These are phyloP conservation scores for Arthroderma sp. DNA, from an alignment of 2,329 filamentous ascomycete genomes.

Conservation along the genomic window DNA sequence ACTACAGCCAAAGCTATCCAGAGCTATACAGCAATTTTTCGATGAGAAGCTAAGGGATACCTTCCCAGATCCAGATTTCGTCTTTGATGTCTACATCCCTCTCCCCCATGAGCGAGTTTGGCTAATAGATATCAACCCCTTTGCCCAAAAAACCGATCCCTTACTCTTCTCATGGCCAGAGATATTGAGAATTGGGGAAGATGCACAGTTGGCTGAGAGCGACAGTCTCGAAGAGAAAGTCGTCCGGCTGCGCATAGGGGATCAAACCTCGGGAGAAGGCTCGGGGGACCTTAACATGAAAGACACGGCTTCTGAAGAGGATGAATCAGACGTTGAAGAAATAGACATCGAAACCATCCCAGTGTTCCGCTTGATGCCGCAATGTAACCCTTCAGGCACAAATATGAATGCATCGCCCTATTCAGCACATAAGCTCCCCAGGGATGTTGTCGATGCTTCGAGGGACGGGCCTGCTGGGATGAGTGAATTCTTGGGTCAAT, in stretches of 20 bases:
- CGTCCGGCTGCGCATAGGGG: not conserved
- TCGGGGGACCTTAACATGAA: constrained; percentile 1
- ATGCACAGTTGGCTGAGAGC: not conserved
- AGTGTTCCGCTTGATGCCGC: constrained; percentile 63
- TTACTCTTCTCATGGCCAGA: constrained; percentile 84
- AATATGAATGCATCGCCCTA: constrained; percentile 77
- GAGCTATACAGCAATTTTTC: constrained; percentile 66
- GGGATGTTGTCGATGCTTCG: constrained; percentile 68
- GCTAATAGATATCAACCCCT: constrained; percentile 90
- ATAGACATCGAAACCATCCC: constrained; percentile 43
- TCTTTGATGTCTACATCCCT: constrained; percentile 88
- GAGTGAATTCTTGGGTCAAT: constrained; percentile 65
- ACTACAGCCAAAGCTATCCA: constrained; percentile 53
- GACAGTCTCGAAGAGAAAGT: constrained; percentile 5
- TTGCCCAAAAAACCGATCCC: constrained; percentile 79
- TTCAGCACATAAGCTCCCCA: constrained; percentile 88
- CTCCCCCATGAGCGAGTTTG: constrained; percentile 60
- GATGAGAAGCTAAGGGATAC: constrained; percentile 56
- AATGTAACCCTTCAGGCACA: constrained; percentile 78
- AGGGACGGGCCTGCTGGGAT: constrained; percentile 59
- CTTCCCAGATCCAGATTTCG: constrained; percentile 73
- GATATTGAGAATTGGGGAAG: constrained; percentile 39
- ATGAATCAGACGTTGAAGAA: constrained; percentile 17
- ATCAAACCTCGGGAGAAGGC: not conserved
- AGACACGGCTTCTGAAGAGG: not conserved